Percentiles rank a stretch among this genome's conserved stretches.
Evolutionary conservation across 2,329 filamentous ascomycete species (phyloP).

Genomic region (Lojkania enalia): DNA sequence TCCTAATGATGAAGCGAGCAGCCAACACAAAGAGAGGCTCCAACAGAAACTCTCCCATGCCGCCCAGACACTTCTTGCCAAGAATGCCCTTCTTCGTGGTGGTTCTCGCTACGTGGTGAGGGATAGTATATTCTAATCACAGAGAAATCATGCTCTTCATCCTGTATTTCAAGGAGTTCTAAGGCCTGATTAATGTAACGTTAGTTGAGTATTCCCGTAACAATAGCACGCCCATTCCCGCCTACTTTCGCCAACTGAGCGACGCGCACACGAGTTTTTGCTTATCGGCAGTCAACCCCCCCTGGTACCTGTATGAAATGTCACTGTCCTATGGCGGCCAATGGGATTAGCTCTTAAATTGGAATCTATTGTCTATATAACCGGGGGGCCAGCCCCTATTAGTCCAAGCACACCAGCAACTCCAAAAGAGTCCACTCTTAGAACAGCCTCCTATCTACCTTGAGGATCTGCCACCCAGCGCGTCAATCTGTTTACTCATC

Average conservation of each 20-base stretch:
- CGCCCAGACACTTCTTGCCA: not conserved
- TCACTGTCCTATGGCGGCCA: conserved; percentile 7
- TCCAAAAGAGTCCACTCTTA: conserved; percentile 7
- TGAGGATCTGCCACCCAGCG: conserved; percentile 3
- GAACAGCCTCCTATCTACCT: conserved; percentile 6
- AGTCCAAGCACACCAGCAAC: conserved; percentile 6
- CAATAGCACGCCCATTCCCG: conserved; percentile 4
- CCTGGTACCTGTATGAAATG: conserved; percentile 8
- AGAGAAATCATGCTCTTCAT: conserved; percentile 2
- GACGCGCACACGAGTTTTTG: conserved; percentile 5
- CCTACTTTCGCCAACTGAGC: conserved; percentile 4
- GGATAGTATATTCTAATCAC: too few species aligned
- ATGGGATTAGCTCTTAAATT: conserved; percentile 12
- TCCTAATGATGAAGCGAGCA: not conserved
- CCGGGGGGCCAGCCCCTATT: conserved; percentile 3
- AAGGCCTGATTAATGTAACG: conserved; percentile 6
- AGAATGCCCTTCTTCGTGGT: not conserved
- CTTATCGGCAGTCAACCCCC: conserved; percentile 6
- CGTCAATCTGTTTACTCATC: conserved; percentile 7
- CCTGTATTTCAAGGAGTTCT: not conserved
- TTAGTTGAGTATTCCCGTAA: conserved; percentile 8
- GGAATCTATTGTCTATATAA: conserved; percentile 12
- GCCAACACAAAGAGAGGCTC: not conserved
- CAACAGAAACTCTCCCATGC: not conserved
- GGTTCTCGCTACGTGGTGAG: too few species aligned